Evolutionary conservation across 192 early-diverging fungal genomes (phyloP), one percentile per base, ranked within the genome.

Genomic region (Coemansia sp.): DNA sequence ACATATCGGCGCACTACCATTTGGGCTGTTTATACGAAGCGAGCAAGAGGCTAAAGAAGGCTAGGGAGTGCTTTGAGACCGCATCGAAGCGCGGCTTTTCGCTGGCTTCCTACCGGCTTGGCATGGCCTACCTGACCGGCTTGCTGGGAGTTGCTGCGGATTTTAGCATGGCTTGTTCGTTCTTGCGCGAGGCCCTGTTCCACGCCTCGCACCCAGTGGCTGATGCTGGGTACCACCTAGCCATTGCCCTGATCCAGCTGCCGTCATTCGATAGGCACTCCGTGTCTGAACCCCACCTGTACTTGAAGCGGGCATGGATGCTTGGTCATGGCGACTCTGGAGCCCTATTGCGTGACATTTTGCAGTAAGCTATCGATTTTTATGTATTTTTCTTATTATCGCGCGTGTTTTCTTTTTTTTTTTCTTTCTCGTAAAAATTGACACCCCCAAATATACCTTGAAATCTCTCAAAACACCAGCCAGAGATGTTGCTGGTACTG

Each of bases 141-240:
- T 48, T 67, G 2, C 66, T 82, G 23, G 80, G 80, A 13, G 68
- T 82, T 36, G 57, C 64, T 51, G 70, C 75, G 5, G 75, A 82
- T 40, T 77, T 82, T 53, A 82, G 69, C 59, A 70, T 77, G 67
- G 80, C 80, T 3, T 82, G 75, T 55, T 77, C 75, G 21, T 76
- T 77, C 57, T 55, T 82, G 65, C 65, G 80, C 46, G 74, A 77
- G 62, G 59, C 80, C 9, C 63, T 77, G 42, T 76, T 74, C 60
- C 80, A 82, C 28, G 62, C 75, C 9, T 58, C 80, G 14, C 74
- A 82, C 58, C 80, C 80, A 16, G 69, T 82, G n/a, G 70, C 80
- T 14, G 80, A 82, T 56, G 80, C 80, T 2, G 75, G 75, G 4
- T 55, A 55, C 26, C 70, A 82, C 26, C 60, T 82, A 57, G 70